Conservation (phyloP, 352 stramenopile species). For the Pythium folliculosum region DNA sequence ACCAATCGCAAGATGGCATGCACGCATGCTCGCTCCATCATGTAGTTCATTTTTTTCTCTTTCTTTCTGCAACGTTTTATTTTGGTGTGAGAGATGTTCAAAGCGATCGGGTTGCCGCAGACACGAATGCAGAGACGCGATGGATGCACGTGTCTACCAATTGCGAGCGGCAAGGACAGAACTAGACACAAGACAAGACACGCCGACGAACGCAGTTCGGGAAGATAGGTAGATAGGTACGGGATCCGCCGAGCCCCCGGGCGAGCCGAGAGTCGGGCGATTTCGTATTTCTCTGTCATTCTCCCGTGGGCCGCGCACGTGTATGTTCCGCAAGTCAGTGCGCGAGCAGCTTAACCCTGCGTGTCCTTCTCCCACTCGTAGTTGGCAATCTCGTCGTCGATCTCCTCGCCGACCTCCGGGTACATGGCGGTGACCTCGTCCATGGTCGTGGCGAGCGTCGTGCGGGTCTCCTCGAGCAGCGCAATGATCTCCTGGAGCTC, state of each 20-base stretch:
- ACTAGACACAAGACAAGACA: not conserved
- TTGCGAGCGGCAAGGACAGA: not conserved
- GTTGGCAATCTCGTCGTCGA: constrained; percentile 88
- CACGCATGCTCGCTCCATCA: no score
- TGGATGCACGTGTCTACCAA: not conserved
- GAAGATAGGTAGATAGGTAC: not conserved
- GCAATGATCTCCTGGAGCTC: constrained; percentile 86
- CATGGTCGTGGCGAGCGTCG: constrained; percentile 82
- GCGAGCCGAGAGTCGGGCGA: not conserved
- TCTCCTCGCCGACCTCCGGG: constrained; percentile 83
- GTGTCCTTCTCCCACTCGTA: constrained; percentile 91
- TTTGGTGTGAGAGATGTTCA: no score
- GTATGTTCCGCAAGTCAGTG: constrained; percentile 10
- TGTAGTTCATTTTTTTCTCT: no score
- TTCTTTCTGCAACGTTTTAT: not conserved
- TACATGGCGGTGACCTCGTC: constrained; percentile 87
- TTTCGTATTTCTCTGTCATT: constrained; percentile 12
- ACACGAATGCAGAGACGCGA: not conserved
- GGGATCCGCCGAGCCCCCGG: not conserved
- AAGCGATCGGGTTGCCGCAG: no score
- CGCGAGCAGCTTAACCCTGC: constrained; percentile 52
- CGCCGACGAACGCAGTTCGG: not conserved
- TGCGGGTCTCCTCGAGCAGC: constrained; percentile 84
- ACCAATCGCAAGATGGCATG: no score
- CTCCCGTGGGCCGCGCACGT: constrained; percentile 7